Evolutionary conservation across 306 rosid species (phyloP).

Genomic region (Cercis canadensis): DNA sequence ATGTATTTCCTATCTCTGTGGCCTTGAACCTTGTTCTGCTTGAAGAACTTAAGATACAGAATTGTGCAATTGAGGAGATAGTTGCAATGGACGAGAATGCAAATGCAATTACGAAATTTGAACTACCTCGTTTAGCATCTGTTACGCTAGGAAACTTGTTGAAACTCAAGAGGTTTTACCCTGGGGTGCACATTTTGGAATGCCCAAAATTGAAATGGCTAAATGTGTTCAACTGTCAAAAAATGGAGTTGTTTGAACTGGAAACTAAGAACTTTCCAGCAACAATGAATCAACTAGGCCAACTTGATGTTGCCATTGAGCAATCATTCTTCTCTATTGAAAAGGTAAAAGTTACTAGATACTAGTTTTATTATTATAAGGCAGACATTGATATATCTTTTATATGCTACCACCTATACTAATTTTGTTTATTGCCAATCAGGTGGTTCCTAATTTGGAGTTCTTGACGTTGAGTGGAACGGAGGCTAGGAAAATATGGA

Average conservation of each 20-base stretch:
- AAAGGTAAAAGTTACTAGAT: neutral
- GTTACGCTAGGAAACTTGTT: neutral
- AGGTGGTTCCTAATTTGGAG: neutral
- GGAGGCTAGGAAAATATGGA: neutral
- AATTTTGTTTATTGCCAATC: neutral
- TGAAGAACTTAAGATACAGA: neutral
- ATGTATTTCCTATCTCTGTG: slow-evolving; percentile 14
- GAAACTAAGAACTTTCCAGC: neutral
- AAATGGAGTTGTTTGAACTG: neutral
- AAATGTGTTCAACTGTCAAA: neutral
- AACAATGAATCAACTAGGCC: no score
- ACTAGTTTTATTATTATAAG: no score
- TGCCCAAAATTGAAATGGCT: slow-evolving; percentile 10
- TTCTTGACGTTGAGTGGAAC: neutral
- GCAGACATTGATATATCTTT: neutral
- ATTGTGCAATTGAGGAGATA: slow-evolving; percentile 15
- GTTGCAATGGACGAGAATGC: neutral
- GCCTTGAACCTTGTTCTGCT: slow-evolving; percentile 20
- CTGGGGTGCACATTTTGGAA: neutral
- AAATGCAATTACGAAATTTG: neutral
- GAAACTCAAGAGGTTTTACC: slow-evolving; percentile 24
- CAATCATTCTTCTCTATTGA: neutral
- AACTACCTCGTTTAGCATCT: slow-evolving; percentile 1
- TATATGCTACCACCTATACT: neutral
- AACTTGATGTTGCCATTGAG: neutral